Percentiles rank a stretch among this genome's conserved stretches.
Conservation (phyloP, 345 rosid genomes). For the Noccaea caerulescens region DNA sequence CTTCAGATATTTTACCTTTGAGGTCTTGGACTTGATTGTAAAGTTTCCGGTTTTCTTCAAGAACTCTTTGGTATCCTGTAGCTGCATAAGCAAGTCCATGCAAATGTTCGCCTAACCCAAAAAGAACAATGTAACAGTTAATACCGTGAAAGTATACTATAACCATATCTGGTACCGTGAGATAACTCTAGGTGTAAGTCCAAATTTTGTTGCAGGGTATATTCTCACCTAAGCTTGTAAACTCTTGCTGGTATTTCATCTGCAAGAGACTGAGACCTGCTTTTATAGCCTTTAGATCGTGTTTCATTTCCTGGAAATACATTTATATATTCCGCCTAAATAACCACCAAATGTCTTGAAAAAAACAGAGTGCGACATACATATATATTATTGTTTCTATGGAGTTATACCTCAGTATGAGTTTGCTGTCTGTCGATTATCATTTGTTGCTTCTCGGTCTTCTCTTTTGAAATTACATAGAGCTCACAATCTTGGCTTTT, state of each 20-base stretch:
- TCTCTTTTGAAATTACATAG: slow-evolving; percentile 32
- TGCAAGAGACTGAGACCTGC: slow-evolving; percentile 68
- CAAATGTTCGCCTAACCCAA: slow-evolving; percentile 65
- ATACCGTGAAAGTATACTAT: background rate
- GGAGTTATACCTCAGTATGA: slow-evolving; percentile 58
- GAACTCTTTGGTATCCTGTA: slow-evolving; percentile 81
- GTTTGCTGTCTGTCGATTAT: slow-evolving; percentile 65
- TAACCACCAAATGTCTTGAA: slow-evolving; percentile 15
- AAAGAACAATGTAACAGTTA: slow-evolving; percentile 7
- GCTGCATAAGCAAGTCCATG: slow-evolving; percentile 73
- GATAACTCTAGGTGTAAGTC: background rate
- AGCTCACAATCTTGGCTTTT: slow-evolving; percentile 21
- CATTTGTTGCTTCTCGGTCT: slow-evolving; percentile 53
- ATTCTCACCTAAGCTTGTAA: slow-evolving; percentile 61
- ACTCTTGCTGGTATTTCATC: slow-evolving; percentile 65
- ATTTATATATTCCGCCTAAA: background rate
- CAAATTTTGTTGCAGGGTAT: slow-evolving; percentile 5
- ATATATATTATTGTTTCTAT: background rate
- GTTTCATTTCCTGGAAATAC: slow-evolving; percentile 66
- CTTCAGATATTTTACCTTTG: slow-evolving; percentile 57
- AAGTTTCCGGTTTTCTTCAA: slow-evolving; percentile 90
- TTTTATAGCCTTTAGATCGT: slow-evolving; percentile 58
- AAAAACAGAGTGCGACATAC: background rate
- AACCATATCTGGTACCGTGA: background rate
- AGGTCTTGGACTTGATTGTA: slow-evolving; percentile 97